These are phyloP conservation scores for Yarrowia osloensis DNA, from an alignment of 805 yeast species.

Conservation along the genomic window DNA sequence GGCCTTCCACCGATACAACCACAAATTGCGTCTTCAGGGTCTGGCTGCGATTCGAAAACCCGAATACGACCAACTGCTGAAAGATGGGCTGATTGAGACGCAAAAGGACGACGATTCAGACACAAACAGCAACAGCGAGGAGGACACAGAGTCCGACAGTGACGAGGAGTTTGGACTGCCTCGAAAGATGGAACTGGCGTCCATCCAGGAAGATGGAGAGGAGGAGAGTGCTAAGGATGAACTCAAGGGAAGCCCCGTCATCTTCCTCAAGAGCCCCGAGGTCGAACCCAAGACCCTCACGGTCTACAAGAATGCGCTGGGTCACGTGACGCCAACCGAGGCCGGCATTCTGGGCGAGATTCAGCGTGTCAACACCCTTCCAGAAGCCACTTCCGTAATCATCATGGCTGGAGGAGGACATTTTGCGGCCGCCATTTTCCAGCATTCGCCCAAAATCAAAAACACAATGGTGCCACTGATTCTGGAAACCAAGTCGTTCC, in stretches of 20 bases:
- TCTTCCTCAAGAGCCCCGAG: constrained; percentile 15
- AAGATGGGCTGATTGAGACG: constrained; percentile 2
- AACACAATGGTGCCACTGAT: constrained; percentile 59
- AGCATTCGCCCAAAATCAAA: constrained; percentile 57
- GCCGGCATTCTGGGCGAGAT: constrained; percentile 6
- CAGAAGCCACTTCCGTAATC: constrained; percentile 57
- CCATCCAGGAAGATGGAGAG: constrained; percentile 8
- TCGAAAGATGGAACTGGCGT: constrained; percentile 3
- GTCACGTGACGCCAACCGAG: neutral
- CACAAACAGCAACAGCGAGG: constrained; percentile 18
- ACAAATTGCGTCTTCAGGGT: constrained; percentile 19
- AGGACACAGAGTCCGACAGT: constrained; percentile 14
- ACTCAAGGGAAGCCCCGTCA: constrained; percentile 17
- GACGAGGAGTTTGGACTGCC: constrained; percentile 25
- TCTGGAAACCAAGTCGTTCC: constrained; percentile 66
- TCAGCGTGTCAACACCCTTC: constrained; percentile 8
- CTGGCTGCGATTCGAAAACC: constrained; percentile 11
- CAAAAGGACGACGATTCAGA: constrained; percentile 1
- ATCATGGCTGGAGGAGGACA: constrained; percentile 98
- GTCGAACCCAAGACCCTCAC: constrained; percentile 6
- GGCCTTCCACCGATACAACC: constrained; percentile 26
- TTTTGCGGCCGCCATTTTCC: constrained; percentile 91
- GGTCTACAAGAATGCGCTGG: constrained; percentile 15
- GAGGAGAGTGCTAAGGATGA: neutral
- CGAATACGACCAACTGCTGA: constrained; percentile 5